Evolutionary conservation across 768 basidiomycete genomes (phyloP), one percentile per base, ranked within the genome.

Genomic region (Mycena floridula): DNA sequence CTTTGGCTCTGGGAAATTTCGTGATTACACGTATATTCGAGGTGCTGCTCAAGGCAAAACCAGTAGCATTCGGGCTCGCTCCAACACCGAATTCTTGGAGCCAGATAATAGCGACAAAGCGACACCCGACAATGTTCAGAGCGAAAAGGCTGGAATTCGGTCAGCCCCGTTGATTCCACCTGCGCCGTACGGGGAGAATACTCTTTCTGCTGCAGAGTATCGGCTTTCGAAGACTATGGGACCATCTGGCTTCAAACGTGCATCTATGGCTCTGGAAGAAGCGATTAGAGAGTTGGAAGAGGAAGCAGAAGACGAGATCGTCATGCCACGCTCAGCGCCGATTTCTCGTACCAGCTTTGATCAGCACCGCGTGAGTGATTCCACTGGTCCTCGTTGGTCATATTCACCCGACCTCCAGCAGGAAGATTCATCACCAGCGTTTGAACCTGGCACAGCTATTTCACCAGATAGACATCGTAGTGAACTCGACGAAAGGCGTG

Each of bases 231-330:
- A 72, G 56, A 59, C 68, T 16, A 53, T 88, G 43, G 68, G 71
- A 3, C 69, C 77, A 15, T 67, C 73, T 22, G 74, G 65, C 16
- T 59, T 82, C 44, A 76, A 70, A 53, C 76, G 82, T 45, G 83
- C 81, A 16, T 89, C 89, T 25, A 55, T 85, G 59, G 87, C 89
- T 0, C 60, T 92, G 26, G 83, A 85, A 51, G 73, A 80, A 47
- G 89, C 75, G 9, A 86, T 92, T 45, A 76, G 79, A 54, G 85
- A 89, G 59, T 75, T 89, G 38, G 86, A 89, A 57, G 85, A 88
- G 50, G 77, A 78, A 51, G 70, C 69, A 0, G 86, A 85, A 50
- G 86, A 89, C 60, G 81, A 88, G 60, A 82, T 89, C 49, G 68
- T 89, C 51, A 73, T 89, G 67, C 82, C 82, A 35, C 75, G 86